Evolutionary conservation across 2,329 filamentous ascomycete genomes (phyloP).

Genomic region (Didymella arachidicola): DNA sequence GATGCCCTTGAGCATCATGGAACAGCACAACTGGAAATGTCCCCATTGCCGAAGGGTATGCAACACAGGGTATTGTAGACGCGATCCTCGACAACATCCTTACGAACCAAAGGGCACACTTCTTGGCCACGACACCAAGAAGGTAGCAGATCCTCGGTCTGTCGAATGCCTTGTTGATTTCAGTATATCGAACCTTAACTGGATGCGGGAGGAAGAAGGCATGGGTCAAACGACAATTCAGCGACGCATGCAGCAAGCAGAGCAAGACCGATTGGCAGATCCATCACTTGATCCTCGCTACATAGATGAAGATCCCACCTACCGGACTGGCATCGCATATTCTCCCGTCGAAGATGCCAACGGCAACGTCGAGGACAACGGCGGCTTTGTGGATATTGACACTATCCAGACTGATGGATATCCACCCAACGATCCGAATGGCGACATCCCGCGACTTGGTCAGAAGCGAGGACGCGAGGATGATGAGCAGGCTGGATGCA

Average conservation of each 20-base stretch:
- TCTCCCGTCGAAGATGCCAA: slow-evolving; percentile 46
- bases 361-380: slow-evolving; percentile 38
- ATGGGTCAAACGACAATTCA: slow-evolving; percentile 56
- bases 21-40: slow-evolving; percentile 84
- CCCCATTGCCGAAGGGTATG: slow-evolving; percentile 87
- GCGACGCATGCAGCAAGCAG: slow-evolving; percentile 62
- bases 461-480: slow-evolving; percentile 43
- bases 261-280: slow-evolving; percentile 58
- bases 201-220: slow-evolving; percentile 69
- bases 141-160: slow-evolving; percentile 88
- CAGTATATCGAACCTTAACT: slow-evolving; percentile 83
- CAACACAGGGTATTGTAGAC: slow-evolving; percentile 82
- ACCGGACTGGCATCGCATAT: slow-evolving; percentile 54
- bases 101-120: slow-evolving; percentile 88
- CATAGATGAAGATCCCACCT: slow-evolving; percentile 51
- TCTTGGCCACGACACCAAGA: slow-evolving; percentile 88
- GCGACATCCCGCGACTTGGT: slow-evolving; percentile 39
- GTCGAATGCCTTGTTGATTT: slow-evolving; percentile 93
- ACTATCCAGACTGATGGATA: background rate
- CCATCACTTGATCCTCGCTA: slow-evolving; percentile 56
- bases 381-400: slow-evolving; percentile 25
- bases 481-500: slow-evolving; percentile 29
- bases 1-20: slow-evolving; percentile 82
- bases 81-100: slow-evolving; percentile 71
- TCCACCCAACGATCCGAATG: slow-evolving; percentile 10